Evolutionary conservation across 768 basidiomycete genomes (phyloP).

Genomic region (Suillus subluteus): DNA sequence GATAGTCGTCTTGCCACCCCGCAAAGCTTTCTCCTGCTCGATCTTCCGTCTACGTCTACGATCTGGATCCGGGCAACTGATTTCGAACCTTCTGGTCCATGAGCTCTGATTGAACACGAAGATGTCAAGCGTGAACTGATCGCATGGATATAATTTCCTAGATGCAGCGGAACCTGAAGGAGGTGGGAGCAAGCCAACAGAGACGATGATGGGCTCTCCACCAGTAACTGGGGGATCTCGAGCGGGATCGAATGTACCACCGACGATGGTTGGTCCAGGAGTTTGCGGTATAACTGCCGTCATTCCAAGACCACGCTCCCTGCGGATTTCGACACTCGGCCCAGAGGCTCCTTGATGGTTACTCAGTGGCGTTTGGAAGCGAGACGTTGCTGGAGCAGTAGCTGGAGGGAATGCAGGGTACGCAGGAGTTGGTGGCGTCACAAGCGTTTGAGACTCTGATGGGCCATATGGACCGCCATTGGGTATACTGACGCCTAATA

Average conservation of each 20-base stretch:
- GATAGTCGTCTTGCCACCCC: slow-evolving; percentile 19
- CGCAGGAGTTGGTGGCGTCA: slow-evolving; percentile 63
- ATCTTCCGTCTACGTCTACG: slow-evolving; percentile 45
- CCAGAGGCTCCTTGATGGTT: slow-evolving; percentile 54
- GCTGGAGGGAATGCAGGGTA: slow-evolving; percentile 69
- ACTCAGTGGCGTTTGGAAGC: slow-evolving; percentile 58
- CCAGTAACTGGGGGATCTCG: slow-evolving; percentile 19
- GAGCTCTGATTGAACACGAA: slow-evolving; percentile 85
- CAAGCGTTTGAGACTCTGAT: slow-evolving; percentile 27
- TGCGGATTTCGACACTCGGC: slow-evolving; percentile 65
- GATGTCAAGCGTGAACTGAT: slow-evolving; percentile 80
- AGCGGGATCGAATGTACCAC: slow-evolving; percentile 40
- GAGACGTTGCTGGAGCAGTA: slow-evolving; percentile 53
- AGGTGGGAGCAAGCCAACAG: slow-evolving; percentile 54
- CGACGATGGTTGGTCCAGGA: slow-evolving; percentile 55
- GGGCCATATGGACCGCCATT: slow-evolving; percentile 15
- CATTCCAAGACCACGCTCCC: slow-evolving; percentile 53
- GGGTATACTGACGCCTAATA: slow-evolving; percentile 17
- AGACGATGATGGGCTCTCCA: slow-evolving; percentile 70
- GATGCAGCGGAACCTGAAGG: slow-evolving; percentile 19
- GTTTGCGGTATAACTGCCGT: slow-evolving; percentile 47
- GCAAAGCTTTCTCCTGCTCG: slow-evolving; percentile 30
- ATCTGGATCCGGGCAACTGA: slow-evolving; percentile 64
- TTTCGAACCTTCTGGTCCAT: slow-evolving; percentile 78
- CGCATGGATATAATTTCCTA: slow-evolving; percentile 68